These are phyloP conservation scores for Suillus spraguei DNA, from an alignment of 768 basidiomycete species.

Conservation along the genomic window DNA sequence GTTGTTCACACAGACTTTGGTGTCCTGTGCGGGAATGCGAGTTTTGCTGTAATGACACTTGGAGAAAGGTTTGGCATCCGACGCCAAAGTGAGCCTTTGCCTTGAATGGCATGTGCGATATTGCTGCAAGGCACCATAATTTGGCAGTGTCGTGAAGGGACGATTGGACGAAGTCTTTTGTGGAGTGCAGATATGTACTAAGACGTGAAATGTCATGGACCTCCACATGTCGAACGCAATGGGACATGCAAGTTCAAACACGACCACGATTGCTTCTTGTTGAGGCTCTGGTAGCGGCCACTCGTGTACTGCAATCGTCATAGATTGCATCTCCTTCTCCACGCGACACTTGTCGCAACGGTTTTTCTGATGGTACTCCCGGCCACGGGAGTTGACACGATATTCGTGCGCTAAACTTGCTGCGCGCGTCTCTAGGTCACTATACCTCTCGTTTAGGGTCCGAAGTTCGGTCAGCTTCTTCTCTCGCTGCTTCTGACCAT, in stretches of 20 bases:
- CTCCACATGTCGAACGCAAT: slow-evolving; percentile 46
- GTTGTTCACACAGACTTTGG: slow-evolving; percentile 35
- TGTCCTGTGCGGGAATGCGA: slow-evolving; percentile 19
- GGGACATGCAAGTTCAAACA: slow-evolving; percentile 49
- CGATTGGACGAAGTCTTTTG: not conserved
- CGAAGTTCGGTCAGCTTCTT: slow-evolving; percentile 19
- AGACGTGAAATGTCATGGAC: slow-evolving; percentile 39
- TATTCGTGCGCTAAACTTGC: not conserved
- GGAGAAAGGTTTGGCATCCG: slow-evolving; percentile 25
- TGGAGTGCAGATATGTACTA: slow-evolving; percentile 38
- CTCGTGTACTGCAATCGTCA: slow-evolving; percentile 43
- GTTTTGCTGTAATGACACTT: slow-evolving; percentile 18
- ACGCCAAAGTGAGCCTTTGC: slow-evolving; percentile 25
- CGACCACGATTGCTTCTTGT: slow-evolving; percentile 29
- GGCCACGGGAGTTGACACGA: not conserved
- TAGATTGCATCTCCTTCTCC: slow-evolving; percentile 15
- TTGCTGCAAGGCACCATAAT: slow-evolving; percentile 16
- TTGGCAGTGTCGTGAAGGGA: slow-evolving; percentile 19
- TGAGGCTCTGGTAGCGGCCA: slow-evolving; percentile 45
- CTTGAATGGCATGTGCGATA: slow-evolving; percentile 22
- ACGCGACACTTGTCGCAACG: slow-evolving; percentile 34
- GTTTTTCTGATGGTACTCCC: not conserved
- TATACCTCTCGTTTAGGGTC: too few species aligned
- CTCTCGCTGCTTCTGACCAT: slow-evolving; percentile 24
- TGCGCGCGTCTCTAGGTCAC: not conserved